Base-by-base conservation (phyloP, 208 protist genomes). In the Crithidia expoeki region DNA sequence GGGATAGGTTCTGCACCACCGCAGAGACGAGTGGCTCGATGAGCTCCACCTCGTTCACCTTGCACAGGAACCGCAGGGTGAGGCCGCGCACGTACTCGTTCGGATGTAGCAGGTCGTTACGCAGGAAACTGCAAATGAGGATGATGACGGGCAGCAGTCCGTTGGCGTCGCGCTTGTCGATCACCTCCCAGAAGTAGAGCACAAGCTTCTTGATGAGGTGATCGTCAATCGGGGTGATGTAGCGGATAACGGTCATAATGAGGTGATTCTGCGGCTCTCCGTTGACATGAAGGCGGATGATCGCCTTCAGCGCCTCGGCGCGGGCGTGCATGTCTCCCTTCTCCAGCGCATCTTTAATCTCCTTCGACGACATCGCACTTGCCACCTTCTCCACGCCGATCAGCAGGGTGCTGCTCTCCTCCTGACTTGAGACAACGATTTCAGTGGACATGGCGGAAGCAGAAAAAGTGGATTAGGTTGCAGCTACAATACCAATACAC, bases 81-180 rank as follows among this genome's bases (percentile, higher is more conserved):
- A 93, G 88, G 36, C 98, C 98, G 0, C 98, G 88, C 40, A 99
- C 85, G 78, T 98, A 99, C 90, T 99, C 98, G 80, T 99, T 99
- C 9, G 98, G 97, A 79, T 99, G 98, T 52, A 95, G 88, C 25
- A 99, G 84, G 80, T 99, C 98, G 63, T 97, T 97, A 51, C 96
- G 86, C 50, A 99, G 81, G 74, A 95, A 96, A 64, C 96, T 98
- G 81, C 98, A 99, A 62, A 99, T 98, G 57, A 99, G 94, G 76
- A 99, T 99, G 80, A 99, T 98, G 72, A 99, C 97, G 23, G 85
- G 93, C 40, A 98, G 87, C 27, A 99, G 86, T 53, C 98, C 98
- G 60, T 98, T 88, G 12, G 88, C 71, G 60, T 97, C 92, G 12
- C 81, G 95, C 88, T 99, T 99, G 58, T 99, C 97, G 7, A 99